Percentiles rank a stretch among this genome's conserved stretches.
Evolutionary conservation across 1,284 basidiomycete species (phyloP).

Genomic region (Cerioporus squamosus): DNA sequence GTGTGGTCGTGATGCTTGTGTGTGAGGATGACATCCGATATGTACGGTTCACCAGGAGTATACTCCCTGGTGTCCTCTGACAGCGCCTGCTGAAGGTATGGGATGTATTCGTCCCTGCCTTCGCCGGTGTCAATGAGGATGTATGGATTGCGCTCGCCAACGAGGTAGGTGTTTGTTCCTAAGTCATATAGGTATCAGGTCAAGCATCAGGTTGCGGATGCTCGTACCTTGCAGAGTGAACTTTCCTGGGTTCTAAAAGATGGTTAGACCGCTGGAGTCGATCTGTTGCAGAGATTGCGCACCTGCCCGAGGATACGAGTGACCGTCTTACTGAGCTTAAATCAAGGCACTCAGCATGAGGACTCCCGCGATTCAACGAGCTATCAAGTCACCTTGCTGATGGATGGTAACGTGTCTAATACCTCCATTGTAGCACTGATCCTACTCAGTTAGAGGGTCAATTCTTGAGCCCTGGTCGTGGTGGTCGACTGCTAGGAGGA

Average conservation of each 20-base stretch:
- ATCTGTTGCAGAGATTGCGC: neutral
- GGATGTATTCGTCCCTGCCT: conserved; percentile 71
- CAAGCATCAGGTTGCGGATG: neutral
- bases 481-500: too few species aligned
- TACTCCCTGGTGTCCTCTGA: conserved; percentile 36
- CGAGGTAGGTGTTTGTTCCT: conserved; percentile 93
- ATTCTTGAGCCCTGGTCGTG: too few species aligned
- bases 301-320: conserved; percentile 78
- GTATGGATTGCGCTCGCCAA: conserved; percentile 72
- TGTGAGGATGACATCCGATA: conserved; percentile 89
- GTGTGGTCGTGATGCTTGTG: conserved; percentile 93
- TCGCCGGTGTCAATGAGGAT: conserved; percentile 92
- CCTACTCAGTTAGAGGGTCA: too few species aligned
- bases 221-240: conserved; percentile 87
- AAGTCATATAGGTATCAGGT: neutral
- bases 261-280: neutral
- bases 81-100: conserved; percentile 67
- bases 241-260: conserved; percentile 82
- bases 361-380: conserved; percentile 12
- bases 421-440: conserved; percentile 34
- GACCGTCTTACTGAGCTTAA: conserved; percentile 65
- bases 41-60: conserved; percentile 46
- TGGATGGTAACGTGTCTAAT: conserved; percentile 42
- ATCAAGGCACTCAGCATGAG: neutral
- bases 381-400: conserved; percentile 50